Conservation (phyloP, 169 alveolate genomes). For the Plasmodium billcollinsi region DNA sequence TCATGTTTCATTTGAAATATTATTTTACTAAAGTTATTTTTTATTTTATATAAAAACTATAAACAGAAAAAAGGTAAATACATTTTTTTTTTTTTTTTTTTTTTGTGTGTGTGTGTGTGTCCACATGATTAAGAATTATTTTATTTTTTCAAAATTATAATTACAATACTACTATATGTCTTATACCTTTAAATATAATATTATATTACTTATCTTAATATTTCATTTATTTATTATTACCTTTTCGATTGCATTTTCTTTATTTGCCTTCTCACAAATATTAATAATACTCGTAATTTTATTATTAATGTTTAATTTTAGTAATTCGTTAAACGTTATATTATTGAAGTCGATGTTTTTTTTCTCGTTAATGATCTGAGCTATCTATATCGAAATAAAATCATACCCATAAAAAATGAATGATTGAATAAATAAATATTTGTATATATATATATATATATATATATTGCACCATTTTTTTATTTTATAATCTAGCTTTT, state of each 20-base stretch:
- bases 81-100: no score
- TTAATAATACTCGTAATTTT: conserved; percentile 68
- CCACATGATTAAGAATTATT: background rate
- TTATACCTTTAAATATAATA: no score
- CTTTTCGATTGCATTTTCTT: conserved; percentile 74
- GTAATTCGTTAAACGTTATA: conserved; percentile 59
- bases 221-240: conserved; percentile 17
- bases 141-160: background rate
- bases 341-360: conserved; percentile 69
- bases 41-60: conserved; percentile 59
- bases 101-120: background rate
- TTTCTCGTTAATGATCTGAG: conserved; percentile 58
- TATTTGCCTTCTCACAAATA: conserved; percentile 76
- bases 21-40: conserved; percentile 69
- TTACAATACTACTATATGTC: no score
- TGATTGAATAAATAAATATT: background rate
- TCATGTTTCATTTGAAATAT: conserved; percentile 74
- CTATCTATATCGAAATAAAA: conserved; percentile 15
- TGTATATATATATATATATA: background rate
- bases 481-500: conserved; percentile 13
- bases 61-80: background rate
- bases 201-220: background rate
- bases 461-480: background rate
- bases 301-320: conserved; percentile 55
- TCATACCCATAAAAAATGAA: no score